Evolutionary conservation across 2,329 filamentous ascomycete genomes (phyloP), one percentile per base, ranked within the genome.

Genomic region (Aspergillus oerlinghausenensis): DNA sequence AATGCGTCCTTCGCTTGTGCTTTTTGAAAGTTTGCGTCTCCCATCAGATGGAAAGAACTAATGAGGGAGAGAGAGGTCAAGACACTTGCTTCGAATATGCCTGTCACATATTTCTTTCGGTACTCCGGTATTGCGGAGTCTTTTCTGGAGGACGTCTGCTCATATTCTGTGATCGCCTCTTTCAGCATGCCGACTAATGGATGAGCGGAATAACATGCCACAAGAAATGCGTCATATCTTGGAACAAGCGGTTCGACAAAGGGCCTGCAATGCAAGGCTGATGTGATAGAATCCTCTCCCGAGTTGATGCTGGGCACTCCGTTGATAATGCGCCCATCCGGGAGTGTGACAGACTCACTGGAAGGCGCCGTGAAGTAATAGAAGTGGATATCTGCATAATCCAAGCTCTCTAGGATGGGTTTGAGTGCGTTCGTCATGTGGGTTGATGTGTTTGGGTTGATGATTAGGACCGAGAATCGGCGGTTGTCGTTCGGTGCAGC

Each of bases 121-220:
- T 40, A 19, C 8, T 52, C 58, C 26, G 23, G 59, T 60, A 11
- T 67, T 55, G 23, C 60, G 48, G 5, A 71, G 73, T 52, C 71
- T 65, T 1, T 68, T 61, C 11, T n/a, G 2, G 58, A 25, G 28
- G 55, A 48, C 23, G 56, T 47, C 25, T 61, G 52, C 51, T 71
- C 65, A 1, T 60, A 43, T n/a, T 62, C 63, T n/a, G 51, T 51
- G 49, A 77, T 72, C 14, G 76, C 66, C n/a, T 74, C 61, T 57
- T 79, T 80, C 10, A 96, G 75, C 50, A 80, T 72, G 0, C 79
- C 72, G 0, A 96, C 89, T 0, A 97, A 81, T 0, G 88, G 86
- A 68, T 97, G 92, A 1, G 88, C 85, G 58, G 89, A 94, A 77
- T 90, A 97, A 76, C 93, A 97, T 21, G 92, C 92, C 2, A 97